A percentile compares a stretch with the other conserved stretches of the same genome.
Conservation (phyloP, 768 basidiomycete species). For the Phallus indusiatus region DNA sequence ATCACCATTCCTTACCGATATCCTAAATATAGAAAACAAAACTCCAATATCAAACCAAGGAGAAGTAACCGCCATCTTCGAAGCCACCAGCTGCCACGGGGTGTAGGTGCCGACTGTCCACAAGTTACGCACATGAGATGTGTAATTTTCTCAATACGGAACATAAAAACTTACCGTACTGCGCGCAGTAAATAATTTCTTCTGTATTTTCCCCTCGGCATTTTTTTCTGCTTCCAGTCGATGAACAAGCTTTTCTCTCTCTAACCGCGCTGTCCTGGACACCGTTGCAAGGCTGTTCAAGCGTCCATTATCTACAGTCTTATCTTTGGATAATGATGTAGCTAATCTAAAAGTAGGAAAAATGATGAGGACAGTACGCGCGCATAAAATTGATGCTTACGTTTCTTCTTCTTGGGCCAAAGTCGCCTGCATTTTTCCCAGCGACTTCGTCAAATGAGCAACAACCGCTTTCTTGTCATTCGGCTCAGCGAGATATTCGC, state of each 20-base stretch:
- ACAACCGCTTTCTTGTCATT: constrained; percentile 37
- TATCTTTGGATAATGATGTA: constrained; percentile 8
- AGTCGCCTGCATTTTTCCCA: constrained; percentile 46
- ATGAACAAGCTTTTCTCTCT: constrained; percentile 35
- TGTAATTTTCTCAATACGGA: background rate
- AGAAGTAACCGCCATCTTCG: constrained; percentile 2
- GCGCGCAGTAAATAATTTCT: background rate
- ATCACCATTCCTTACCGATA: constrained; percentile 3
- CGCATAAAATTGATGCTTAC: constrained; percentile 9
- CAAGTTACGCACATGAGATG: background rate
- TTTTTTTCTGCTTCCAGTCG: constrained; percentile 32
- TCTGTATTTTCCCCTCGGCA: constrained; percentile 27
- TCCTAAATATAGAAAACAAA: constrained; percentile 3
- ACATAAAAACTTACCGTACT: background rate
- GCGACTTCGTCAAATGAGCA: constrained; percentile 44
- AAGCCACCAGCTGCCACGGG: constrained; percentile 1
- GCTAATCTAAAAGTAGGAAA: background rate
- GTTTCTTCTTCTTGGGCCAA: constrained; percentile 53
- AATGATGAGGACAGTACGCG: background rate
- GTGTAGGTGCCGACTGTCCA: background rate
- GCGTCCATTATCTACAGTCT: constrained; percentile 31
- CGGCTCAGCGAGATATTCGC: background rate
- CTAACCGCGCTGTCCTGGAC: constrained; percentile 43
- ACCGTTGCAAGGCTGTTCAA: constrained; percentile 42
- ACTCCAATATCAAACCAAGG: constrained; percentile 2